phyloP scores from a whole-genome alignment of 306 rosid genomes.

The Parietaria judaica region DNA sequence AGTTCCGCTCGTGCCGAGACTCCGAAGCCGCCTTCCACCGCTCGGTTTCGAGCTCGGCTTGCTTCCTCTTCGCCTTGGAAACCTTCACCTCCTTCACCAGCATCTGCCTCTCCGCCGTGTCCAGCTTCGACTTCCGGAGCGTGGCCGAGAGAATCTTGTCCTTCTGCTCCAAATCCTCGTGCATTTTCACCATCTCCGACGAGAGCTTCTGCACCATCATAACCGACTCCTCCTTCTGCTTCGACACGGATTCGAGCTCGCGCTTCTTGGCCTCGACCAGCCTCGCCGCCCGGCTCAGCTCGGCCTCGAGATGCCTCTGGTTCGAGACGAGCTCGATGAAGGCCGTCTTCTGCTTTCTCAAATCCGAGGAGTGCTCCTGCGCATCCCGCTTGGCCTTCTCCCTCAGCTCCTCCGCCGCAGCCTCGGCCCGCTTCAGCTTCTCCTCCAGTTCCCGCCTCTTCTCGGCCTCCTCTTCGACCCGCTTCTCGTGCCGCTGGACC shows the following conservation, averaged over 20 bases:
- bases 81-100: conserved; percentile 72
- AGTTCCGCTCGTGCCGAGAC: conserved; percentile 67
- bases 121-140: conserved; percentile 83
- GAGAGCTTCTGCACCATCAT: conserved; percentile 64
- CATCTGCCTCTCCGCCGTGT: conserved; percentile 74
- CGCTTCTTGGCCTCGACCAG: conserved; percentile 61
- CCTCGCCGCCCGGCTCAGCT: conserved; percentile 51
- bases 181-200: conserved; percentile 54
- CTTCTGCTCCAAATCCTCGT: conserved; percentile 84
- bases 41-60: conserved; percentile 77
- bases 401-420: conserved; percentile 50
- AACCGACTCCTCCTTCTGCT: conserved; percentile 77
- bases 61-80: conserved; percentile 81
- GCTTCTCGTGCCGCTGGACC: conserved; percentile 49
- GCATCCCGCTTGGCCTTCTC: conserved; percentile 46
- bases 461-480: conserved; percentile 43
- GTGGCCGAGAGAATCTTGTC: conserved; percentile 89
- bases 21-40: conserved; percentile 75
- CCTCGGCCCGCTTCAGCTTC: conserved; percentile 43
- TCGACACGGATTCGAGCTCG: conserved; percentile 47
- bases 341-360: conserved; percentile 86
- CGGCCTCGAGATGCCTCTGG: conserved; percentile 87
- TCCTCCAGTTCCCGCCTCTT: conserved; percentile 58
- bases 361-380: conserved; percentile 72
- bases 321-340: conserved; percentile 83